phyloP scores from a whole-genome alignment of 352 stramenopile species.

The Globisporangium recalcitrans region DNA sequence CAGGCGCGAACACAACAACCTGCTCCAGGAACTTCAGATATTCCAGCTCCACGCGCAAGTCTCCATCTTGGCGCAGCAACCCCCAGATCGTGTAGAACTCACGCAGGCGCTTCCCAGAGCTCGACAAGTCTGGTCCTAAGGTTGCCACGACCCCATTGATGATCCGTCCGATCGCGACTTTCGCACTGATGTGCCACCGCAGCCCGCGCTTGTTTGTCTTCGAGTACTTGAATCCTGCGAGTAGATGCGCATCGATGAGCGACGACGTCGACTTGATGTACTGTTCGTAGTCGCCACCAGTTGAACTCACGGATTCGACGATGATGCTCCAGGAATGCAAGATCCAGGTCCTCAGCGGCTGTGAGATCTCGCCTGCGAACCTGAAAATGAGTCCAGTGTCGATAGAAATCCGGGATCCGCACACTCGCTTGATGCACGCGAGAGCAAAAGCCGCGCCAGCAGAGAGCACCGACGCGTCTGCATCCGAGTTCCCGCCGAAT shows the following conservation, averaged over 20 bases:
- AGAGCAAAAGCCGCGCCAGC: slow-evolving; percentile 70
- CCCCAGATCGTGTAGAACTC: slow-evolving; percentile 72
- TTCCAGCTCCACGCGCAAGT: slow-evolving; percentile 70
- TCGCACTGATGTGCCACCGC: slow-evolving; percentile 47
- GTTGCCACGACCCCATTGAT: slow-evolving; percentile 67
- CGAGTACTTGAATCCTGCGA: slow-evolving; percentile 72
- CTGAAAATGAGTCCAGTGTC: slow-evolving; percentile 73
- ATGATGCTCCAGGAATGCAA: slow-evolving; percentile 82
- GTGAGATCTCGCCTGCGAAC: slow-evolving; percentile 55
- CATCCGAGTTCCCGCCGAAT: slow-evolving; percentile 27
- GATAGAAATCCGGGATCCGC: slow-evolving; percentile 68
- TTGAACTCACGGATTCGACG: slow-evolving; percentile 69
- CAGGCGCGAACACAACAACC: slow-evolving; percentile 74
- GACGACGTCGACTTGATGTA: slow-evolving; percentile 70
- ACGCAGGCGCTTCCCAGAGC: slow-evolving; percentile 39
- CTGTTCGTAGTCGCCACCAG: slow-evolving; percentile 76
- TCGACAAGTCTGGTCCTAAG: slow-evolving; percentile 47
- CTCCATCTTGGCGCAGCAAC: slow-evolving; percentile 59
- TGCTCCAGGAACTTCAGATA: slow-evolving; percentile 82
- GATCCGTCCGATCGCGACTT: slow-evolving; percentile 52
- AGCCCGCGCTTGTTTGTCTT: slow-evolving; percentile 53
- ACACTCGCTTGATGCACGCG: slow-evolving; percentile 74
- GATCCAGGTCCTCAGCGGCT: slow-evolving; percentile 81
- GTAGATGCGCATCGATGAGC: slow-evolving; percentile 68
- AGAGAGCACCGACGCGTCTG: slow-evolving; percentile 43